Conservation (phyloP, 2,329 filamentous ascomycete genomes). For the Daldinia sp. region DNA sequence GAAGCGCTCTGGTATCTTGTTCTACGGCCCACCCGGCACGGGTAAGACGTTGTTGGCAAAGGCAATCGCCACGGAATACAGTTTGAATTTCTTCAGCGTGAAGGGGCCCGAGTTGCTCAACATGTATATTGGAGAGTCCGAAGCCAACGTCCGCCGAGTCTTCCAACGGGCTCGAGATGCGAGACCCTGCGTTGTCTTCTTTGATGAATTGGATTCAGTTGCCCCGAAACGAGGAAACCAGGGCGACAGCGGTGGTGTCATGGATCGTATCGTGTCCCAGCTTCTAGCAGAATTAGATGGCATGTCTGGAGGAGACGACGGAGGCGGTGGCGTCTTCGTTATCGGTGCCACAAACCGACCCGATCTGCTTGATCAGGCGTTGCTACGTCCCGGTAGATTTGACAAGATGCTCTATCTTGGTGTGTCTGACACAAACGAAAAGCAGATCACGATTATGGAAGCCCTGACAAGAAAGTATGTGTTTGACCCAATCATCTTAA, state of each 20-base stretch:
- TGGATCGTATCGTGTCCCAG: conserved; percentile 97
- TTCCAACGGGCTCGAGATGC: conserved; percentile 89
- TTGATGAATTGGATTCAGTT: conserved; percentile 91
- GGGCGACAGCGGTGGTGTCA: conserved; percentile 95
- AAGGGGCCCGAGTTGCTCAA: conserved; percentile 92
- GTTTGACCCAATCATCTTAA: conserved; percentile 4
- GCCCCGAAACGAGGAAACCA: conserved; percentile 97
- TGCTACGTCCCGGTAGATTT: conserved; percentile 89
- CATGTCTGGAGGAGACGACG: conserved; percentile 92
- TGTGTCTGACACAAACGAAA: conserved; percentile 95
- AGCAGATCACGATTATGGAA: conserved; percentile 93
- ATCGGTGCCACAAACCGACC: conserved; percentile 96
- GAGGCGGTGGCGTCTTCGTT: conserved; percentile 86
- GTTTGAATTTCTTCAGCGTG: conserved; percentile 92
- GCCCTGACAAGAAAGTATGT: conserved; percentile 91
- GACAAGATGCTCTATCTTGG: conserved; percentile 99
- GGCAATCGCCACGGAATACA: conserved; percentile 92
- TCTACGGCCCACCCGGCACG: conserved; percentile 90
- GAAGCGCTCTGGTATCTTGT: conserved; percentile 92
- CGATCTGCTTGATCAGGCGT: conserved; percentile 88
- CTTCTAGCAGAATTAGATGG: conserved; percentile 94
- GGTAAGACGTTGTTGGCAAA: conserved; percentile 94
- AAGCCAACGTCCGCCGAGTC: conserved; percentile 88
- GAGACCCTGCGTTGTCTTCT: conserved; percentile 89
- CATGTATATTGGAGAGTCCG: conserved; percentile 96